Percentiles rank a stretch among this genome's conserved stretches.
phyloP scores from a whole-genome alignment of 441 rosid genomes.

The Adansonia rubrostipa region DNA sequence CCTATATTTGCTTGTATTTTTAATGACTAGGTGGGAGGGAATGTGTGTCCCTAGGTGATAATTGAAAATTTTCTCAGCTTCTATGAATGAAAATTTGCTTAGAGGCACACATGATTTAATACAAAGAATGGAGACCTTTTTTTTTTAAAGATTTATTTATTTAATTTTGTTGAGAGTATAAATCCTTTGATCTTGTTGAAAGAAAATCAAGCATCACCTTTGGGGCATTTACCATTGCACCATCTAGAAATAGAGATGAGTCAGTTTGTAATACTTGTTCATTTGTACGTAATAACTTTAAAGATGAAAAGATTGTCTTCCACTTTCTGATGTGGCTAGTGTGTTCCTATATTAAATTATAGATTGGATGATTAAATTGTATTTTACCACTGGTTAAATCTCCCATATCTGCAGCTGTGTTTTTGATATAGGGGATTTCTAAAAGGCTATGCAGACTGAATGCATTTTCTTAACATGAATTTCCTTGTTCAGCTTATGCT shows the following conservation, averaged over 20 bases:
- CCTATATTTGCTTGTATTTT: background rate
- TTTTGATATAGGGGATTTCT: background rate
- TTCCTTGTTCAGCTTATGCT: conserved; percentile 14
- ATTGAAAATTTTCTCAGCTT: background rate
- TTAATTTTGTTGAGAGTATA: background rate
- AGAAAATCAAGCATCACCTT: background rate
- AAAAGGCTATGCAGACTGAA: conserved; percentile 5
- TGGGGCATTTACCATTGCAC: background rate
- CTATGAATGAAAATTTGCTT: background rate
- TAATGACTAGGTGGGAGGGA: background rate
- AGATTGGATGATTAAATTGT: conserved; percentile 9
- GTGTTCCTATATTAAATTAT: background rate
- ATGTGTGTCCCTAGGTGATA: background rate
- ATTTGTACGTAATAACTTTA: background rate
- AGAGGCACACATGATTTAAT: background rate
- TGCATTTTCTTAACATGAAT: background rate
- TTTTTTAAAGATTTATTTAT: conserved; percentile 5
- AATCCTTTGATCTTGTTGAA: background rate
- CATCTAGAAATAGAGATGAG: background rate
- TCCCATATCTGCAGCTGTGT: background rate
- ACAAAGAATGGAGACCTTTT: background rate
- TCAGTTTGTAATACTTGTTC: background rate
- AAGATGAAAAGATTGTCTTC: background rate
- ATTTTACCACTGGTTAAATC: background rate
- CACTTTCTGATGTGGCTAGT: background rate